Evolutionary conservation across 2,329 filamentous ascomycete genomes (phyloP).

Genomic region (Bipolaris zeicola): DNA sequence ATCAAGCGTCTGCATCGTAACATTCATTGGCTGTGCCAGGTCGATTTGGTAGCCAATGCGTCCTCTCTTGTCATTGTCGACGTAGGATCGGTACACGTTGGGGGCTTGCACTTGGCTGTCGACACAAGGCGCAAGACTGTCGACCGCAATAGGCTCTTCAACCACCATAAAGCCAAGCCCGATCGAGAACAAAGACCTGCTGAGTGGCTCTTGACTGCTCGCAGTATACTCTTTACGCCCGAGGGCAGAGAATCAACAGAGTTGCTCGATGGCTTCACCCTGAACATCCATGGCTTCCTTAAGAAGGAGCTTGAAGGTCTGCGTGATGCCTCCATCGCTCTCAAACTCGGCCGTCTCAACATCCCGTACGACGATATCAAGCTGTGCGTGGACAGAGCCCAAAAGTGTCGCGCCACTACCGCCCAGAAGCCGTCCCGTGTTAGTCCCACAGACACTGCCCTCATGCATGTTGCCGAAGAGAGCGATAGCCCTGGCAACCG

Average conservation of each 20-base stretch:
- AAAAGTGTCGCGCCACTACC: constrained; percentile 46
- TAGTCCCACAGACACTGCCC: constrained; percentile 62
- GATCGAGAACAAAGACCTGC: constrained; percentile 73
- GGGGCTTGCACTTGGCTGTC: constrained; percentile 81
- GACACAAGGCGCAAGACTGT: constrained; percentile 92
- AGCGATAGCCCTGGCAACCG: constrained; percentile 69
- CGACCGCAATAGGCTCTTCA: constrained; percentile 86
- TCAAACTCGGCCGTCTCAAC: constrained; percentile 90
- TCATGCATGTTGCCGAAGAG: constrained; percentile 77
- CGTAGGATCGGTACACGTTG: constrained; percentile 83
- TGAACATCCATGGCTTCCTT: constrained; percentile 91
- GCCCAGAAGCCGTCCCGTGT: constrained; percentile 26
- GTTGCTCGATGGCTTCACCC: constrained; percentile 81
- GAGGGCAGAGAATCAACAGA: constrained; percentile 85
- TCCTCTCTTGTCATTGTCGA: constrained; percentile 77
- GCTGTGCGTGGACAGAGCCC: constrained; percentile 64
- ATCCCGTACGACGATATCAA: constrained; percentile 87
- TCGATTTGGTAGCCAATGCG: constrained; percentile 85
- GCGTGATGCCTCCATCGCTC: constrained; percentile 83
- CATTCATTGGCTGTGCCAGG: constrained; percentile 85
- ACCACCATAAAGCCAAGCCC: constrained; percentile 59
- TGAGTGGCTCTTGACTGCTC: constrained; percentile 89
- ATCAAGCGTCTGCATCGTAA: constrained; percentile 86
- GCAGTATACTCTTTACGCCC: constrained; percentile 86
- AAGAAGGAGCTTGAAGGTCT: constrained; percentile 85